Conservation (phyloP, 1,284 basidiomycete species). For the Apiotrichum porosum region DNA sequence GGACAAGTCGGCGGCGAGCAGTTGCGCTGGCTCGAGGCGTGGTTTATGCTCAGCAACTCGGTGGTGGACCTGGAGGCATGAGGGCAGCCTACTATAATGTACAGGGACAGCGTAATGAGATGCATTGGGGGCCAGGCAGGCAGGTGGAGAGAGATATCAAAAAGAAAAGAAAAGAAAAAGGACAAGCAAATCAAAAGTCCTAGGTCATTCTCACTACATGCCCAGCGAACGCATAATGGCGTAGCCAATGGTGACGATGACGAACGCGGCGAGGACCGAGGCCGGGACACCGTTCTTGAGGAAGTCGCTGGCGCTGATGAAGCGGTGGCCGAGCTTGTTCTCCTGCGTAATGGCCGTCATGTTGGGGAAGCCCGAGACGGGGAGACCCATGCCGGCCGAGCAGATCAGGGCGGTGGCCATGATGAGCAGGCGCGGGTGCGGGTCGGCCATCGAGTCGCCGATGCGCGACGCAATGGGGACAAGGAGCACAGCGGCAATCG, state of each 20-base stretch:
- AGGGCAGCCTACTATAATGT: too few relatives aligned
- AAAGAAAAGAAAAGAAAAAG: too few relatives aligned
- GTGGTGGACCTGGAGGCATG: slow-evolving; percentile 33
- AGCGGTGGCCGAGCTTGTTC: slow-evolving; percentile 86
- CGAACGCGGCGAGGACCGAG: slow-evolving; percentile 75
- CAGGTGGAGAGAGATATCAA: too few relatives aligned
- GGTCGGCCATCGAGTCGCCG: slow-evolving; percentile 65
- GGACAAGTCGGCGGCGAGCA: slow-evolving; percentile 2
- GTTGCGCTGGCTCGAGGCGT: slow-evolving; percentile 34
- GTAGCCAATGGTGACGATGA: slow-evolving; percentile 77
- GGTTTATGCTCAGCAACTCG: slow-evolving; percentile 32
- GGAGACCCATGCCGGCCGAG: slow-evolving; percentile 96
- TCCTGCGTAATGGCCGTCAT: slow-evolving; percentile 92
- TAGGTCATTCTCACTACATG: too few relatives aligned
- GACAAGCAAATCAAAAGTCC: too few relatives aligned
- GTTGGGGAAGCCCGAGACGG: slow-evolving; percentile 95
- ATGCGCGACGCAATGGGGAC: slow-evolving; percentile 94
- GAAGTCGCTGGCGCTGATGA: slow-evolving; percentile 81
- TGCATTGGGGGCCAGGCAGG: too few relatives aligned
- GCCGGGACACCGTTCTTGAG: slow-evolving; percentile 90
- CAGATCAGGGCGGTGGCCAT: slow-evolving; percentile 88
- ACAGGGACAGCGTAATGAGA: too few relatives aligned
- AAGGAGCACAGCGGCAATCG: slow-evolving; percentile 90
- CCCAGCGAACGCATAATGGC: slow-evolving; percentile 51
- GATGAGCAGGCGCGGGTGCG: slow-evolving; percentile 73